A percentile compares a stretch with the other conserved stretches of the same genome.
Conservation (phyloP, 2,329 filamentous ascomycete genomes). For the Onygena corvina region DNA sequence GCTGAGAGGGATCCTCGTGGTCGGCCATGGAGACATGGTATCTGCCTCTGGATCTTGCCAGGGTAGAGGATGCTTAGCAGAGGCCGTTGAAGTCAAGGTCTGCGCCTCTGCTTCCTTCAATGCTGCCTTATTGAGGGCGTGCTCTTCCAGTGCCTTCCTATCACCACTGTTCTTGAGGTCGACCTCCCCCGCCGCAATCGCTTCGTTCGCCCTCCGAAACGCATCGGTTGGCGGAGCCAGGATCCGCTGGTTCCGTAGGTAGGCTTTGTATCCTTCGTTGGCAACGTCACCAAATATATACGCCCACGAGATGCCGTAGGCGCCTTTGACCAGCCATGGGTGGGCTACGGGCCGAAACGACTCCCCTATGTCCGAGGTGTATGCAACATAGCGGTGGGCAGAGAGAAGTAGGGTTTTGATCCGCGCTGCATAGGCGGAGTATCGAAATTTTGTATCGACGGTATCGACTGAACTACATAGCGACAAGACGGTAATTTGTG, state of each 20-base stretch:
- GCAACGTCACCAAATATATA: slow-evolving; percentile 84
- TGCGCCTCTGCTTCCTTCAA: background rate
- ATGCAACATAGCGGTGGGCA: slow-evolving; percentile 91
- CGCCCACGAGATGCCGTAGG: slow-evolving; percentile 84
- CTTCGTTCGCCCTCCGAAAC: slow-evolving; percentile 27
- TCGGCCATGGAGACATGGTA: slow-evolving; percentile 27
- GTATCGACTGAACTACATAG: slow-evolving; percentile 54
- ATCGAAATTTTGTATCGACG: slow-evolving; percentile 74
- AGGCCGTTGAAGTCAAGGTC: slow-evolving; percentile 8
- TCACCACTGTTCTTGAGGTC: slow-evolving; percentile 7
- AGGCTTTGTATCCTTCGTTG: slow-evolving; percentile 92
- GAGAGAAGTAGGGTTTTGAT: slow-evolving; percentile 76
- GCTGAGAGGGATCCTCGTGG: slow-evolving; percentile 52
- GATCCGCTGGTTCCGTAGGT: slow-evolving; percentile 68
- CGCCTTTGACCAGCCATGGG: slow-evolving; percentile 63
- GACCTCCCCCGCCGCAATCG: slow-evolving; percentile 4
- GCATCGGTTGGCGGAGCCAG: slow-evolving; percentile 54
- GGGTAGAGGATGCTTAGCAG: slow-evolving; percentile 18
- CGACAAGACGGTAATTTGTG: background rate
- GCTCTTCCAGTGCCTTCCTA: slow-evolving; percentile 9
- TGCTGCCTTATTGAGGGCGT: background rate
- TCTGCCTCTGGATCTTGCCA: slow-evolving; percentile 22
- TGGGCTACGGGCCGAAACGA: slow-evolving; percentile 89
- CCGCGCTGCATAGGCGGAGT: slow-evolving; percentile 81
- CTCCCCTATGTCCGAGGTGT: slow-evolving; percentile 92